phyloP scores from a whole-genome alignment of 371 early-diverging fungal species.

The Phascolomyces articulosus region DNA sequence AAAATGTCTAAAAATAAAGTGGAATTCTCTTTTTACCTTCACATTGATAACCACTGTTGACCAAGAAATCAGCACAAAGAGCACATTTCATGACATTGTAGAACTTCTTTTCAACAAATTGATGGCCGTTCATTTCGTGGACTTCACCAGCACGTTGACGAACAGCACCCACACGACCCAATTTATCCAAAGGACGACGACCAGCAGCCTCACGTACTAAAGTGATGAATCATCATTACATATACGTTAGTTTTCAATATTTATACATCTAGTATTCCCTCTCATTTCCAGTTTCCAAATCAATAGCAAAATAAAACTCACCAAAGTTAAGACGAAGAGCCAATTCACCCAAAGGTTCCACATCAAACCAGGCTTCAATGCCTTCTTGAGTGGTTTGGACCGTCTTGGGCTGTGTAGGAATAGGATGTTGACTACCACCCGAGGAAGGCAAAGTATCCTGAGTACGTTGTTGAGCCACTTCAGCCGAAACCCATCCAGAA shows the following conservation, averaged over 20 bases:
- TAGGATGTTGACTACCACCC: conserved; percentile 6
- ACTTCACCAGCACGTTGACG: conserved; percentile 83
- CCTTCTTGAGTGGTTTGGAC: conserved; percentile 52
- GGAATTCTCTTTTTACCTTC: conserved; percentile 82
- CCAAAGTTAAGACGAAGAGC: conserved; percentile 81
- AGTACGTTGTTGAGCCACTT: conserved; percentile 39
- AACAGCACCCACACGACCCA: conserved; percentile 90
- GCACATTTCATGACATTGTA: conserved; percentile 97
- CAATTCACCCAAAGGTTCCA: conserved; percentile 92
- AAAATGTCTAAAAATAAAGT: too few species aligned
- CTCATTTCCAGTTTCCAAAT: too few species aligned
- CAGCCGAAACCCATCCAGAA: conserved; percentile 55
- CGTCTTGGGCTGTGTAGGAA: conserved; percentile 16
- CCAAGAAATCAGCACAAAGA: conserved; percentile 89
- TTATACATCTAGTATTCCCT: too few species aligned
- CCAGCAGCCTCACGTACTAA: conserved; percentile 47
- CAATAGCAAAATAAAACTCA: conserved; percentile 25
- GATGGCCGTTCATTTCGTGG: conserved; percentile 90
- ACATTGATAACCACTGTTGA: conserved; percentile 90
- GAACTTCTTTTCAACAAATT: conserved; percentile 84
- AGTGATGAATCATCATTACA: too few species aligned
- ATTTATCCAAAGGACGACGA: conserved; percentile 66
- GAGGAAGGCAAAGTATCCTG: conserved; percentile 3
- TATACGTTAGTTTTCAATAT: not conserved
- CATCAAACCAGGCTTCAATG: conserved; percentile 85